Conservation (phyloP, 345 rosid genomes). For the Lepidium aucheri region DNA sequence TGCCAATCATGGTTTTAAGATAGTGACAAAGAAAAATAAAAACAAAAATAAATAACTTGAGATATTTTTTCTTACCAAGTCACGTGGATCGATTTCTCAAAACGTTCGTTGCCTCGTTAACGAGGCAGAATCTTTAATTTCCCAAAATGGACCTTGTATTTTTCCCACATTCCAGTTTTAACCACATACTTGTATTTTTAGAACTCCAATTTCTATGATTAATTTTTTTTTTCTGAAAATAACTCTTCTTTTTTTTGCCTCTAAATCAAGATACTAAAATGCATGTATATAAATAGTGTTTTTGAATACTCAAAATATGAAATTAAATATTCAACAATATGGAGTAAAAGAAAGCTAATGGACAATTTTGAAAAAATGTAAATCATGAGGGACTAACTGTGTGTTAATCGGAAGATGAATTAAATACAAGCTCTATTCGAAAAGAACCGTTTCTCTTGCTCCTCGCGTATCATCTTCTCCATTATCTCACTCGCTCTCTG, state of each 20-base stretch:
- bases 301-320: background rate
- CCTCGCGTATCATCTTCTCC: constrained; percentile 9
- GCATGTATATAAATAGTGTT: no score
- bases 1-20: no score
- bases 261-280: no score
- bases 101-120: constrained; percentile 16
- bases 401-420: background rate
- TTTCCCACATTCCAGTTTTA: background rate
- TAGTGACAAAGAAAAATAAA: no score
- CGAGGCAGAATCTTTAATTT: constrained; percentile 13
- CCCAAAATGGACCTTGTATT: background rate
- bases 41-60: no score
- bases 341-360: background rate
- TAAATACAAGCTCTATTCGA: constrained; percentile 13
- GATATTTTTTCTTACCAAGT: background rate
- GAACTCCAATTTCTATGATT: no score
- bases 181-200: background rate
- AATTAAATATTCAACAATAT: background rate
- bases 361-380: background rate
- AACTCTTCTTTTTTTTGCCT: no score
- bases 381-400: background rate
- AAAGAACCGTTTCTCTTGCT: constrained; percentile 16
- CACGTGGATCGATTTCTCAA: constrained; percentile 16
- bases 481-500: constrained; percentile 8
- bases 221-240: no score